Evolutionary conservation across 2,329 filamentous ascomycete species (phyloP).

Genomic region (Xylaria sp.): DNA sequence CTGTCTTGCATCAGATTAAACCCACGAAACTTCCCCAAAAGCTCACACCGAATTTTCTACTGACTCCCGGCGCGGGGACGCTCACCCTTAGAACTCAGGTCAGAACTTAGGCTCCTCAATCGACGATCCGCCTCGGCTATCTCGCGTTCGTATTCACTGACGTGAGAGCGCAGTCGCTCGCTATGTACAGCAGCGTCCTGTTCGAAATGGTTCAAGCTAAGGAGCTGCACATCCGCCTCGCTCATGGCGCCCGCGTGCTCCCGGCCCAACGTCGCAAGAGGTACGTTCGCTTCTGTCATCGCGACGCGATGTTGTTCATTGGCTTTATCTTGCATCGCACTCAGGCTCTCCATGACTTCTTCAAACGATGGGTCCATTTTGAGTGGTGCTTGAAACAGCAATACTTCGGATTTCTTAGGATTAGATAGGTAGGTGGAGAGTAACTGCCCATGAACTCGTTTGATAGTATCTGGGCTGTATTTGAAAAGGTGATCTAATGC

Average conservation of each 20-base stretch:
- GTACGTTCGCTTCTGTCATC: constrained; percentile 36
- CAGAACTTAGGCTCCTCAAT: constrained; percentile 23
- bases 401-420: neutral
- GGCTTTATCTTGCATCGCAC: constrained; percentile 33
- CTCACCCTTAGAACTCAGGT: constrained; percentile 16
- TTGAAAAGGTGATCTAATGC: neutral
- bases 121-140: constrained; percentile 36
- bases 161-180: constrained; percentile 26
- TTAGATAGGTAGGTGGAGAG: neutral
- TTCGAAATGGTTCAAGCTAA: constrained; percentile 18
- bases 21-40: neutral
- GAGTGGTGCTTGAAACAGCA: neutral
- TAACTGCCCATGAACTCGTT: neutral
- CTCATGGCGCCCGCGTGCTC: constrained; percentile 35
- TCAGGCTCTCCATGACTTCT: constrained; percentile 31
- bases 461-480: neutral
- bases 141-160: constrained; percentile 21
- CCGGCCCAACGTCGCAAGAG: constrained; percentile 33
- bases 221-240: constrained; percentile 28
- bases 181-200: constrained; percentile 9
- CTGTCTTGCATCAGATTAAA: neutral
- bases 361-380: constrained; percentile 32
- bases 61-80: constrained; percentile 18
- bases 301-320: constrained; percentile 36
- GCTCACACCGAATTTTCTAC: neutral